phyloP scores from a whole-genome alignment of 2,329 filamentous ascomycete species.

The Trichoderma arundinaceum region DNA sequence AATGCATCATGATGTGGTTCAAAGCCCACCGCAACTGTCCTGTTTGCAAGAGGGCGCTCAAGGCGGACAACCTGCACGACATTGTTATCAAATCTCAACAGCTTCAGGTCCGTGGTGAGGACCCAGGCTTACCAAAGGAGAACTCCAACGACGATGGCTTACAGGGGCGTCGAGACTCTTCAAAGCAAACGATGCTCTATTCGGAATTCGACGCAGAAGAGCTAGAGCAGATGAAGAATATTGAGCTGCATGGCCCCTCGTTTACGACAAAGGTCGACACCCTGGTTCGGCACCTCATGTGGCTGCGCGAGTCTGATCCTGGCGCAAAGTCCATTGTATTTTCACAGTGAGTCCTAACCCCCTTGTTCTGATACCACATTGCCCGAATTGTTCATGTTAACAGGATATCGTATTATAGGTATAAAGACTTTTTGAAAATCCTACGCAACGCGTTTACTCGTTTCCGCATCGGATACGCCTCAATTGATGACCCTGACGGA shows the following conservation, averaged over 20 bases:
- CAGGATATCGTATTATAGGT: conserved; percentile 45
- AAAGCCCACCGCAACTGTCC: conserved; percentile 77
- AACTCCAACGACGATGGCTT: conserved; percentile 27
- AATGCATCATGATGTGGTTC: conserved; percentile 84
- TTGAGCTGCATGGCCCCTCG: conserved; percentile 73
- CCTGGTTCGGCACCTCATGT: conserved; percentile 78
- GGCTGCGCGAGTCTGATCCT: conserved; percentile 82
- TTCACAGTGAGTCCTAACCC: conserved; percentile 64
- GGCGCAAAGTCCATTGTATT: conserved; percentile 94
- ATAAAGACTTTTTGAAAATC: conserved; percentile 78
- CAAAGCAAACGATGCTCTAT: conserved; percentile 67
- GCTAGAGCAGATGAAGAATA: conserved; percentile 79
- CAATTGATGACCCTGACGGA: conserved; percentile 71
- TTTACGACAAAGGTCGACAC: conserved; percentile 93
- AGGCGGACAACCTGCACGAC: conserved; percentile 73
- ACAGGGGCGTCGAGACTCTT: conserved; percentile 34
- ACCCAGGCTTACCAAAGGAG: not conserved
- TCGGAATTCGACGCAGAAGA: conserved; percentile 73
- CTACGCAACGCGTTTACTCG: conserved; percentile 71
- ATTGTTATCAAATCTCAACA: conserved; percentile 83
- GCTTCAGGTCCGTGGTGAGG: conserved; percentile 64
- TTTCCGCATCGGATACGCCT: conserved; percentile 75
- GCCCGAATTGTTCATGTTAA: not conserved
- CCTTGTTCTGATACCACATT: not conserved
- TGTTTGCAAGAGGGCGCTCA: conserved; percentile 76